phyloP scores from a whole-genome alignment of 1,284 basidiomycete species.

The Athelia sp. region DNA sequence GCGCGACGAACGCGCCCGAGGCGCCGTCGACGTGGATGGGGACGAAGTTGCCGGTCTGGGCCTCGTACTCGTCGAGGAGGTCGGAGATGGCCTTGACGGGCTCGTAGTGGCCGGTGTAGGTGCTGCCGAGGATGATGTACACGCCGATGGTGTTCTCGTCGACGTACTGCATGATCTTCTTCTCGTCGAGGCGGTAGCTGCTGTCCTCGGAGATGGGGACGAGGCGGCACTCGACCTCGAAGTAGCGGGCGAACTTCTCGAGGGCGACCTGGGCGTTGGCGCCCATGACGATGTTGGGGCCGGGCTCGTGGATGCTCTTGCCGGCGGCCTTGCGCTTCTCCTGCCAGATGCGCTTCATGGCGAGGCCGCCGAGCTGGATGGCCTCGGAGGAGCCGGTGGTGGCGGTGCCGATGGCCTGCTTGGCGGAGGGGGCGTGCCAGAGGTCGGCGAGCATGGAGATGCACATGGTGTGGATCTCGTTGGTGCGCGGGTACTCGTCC shows the following conservation, averaged over 20 bases:
- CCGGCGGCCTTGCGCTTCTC: constrained; percentile 81
- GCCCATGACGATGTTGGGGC: constrained; percentile 75
- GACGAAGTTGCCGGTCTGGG: constrained; percentile 71
- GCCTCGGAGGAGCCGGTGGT: constrained; percentile 94
- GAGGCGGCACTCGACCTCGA: constrained; percentile 82
- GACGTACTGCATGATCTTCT: constrained; percentile 81
- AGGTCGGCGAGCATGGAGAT: constrained; percentile 83
- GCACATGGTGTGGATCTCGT: constrained; percentile 78
- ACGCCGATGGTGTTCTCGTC: constrained; percentile 92
- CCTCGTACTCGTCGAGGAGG: constrained; percentile 83
- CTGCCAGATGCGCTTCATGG: constrained; percentile 96
- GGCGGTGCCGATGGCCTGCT: constrained; percentile 82
- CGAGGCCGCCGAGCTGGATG: constrained; percentile 89
- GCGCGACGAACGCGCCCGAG: constrained; percentile 82
- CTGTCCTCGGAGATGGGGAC: constrained; percentile 76
- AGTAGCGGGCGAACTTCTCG: constrained; percentile 92
- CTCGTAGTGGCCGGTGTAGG: constrained; percentile 92
- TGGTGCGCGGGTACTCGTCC: constrained; percentile 88
- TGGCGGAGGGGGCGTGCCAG: constrained; percentile 81
- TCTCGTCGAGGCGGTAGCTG: constrained; percentile 79
- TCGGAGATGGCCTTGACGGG: constrained; percentile 85
- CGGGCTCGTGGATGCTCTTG: constrained; percentile 83
- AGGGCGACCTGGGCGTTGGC: constrained; percentile 83
- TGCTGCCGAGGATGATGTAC: constrained; percentile 74
- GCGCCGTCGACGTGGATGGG: constrained; percentile 88